Conservation (phyloP, 306 rosid species). For the Castanea mollissima region DNA sequence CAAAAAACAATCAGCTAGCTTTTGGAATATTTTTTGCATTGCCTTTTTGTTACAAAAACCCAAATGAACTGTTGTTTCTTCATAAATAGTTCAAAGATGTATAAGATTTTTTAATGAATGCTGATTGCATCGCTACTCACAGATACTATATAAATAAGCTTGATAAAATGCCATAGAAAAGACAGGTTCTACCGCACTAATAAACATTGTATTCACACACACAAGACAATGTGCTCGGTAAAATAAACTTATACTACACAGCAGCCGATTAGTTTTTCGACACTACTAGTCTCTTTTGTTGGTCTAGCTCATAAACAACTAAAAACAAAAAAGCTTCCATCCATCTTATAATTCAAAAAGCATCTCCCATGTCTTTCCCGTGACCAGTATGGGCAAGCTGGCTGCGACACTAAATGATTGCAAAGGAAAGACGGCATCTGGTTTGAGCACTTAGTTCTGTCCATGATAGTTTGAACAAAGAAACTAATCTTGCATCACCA, state of each 20-base stretch:
- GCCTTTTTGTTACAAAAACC: too few species aligned
- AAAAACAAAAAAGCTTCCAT: too few species aligned
- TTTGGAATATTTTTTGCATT: too few species aligned
- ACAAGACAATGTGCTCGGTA: too few species aligned
- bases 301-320: too few species aligned
- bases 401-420: neutral
- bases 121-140: neutral
- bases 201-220: too few species aligned
- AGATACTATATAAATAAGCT: neutral
- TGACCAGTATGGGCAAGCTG: neutral
- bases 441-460: neutral
- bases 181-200: neutral
- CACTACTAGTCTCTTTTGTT: too few species aligned
- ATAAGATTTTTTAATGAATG: neutral
- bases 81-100: neutral
- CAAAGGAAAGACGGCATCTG: neutral
- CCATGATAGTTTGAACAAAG: neutral
- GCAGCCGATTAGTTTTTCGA: too few species aligned
- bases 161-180: neutral
- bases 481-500: slow-evolving; percentile 20
- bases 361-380: neutral
- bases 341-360: neutral
- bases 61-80: too few species aligned
- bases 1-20: rapidly evolving
- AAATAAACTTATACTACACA: too few species aligned